Percentiles rank a stretch among this genome's conserved stretches.
phyloP scores from a whole-genome alignment of 208 protist species.

The Porcisia hertigi region DNA sequence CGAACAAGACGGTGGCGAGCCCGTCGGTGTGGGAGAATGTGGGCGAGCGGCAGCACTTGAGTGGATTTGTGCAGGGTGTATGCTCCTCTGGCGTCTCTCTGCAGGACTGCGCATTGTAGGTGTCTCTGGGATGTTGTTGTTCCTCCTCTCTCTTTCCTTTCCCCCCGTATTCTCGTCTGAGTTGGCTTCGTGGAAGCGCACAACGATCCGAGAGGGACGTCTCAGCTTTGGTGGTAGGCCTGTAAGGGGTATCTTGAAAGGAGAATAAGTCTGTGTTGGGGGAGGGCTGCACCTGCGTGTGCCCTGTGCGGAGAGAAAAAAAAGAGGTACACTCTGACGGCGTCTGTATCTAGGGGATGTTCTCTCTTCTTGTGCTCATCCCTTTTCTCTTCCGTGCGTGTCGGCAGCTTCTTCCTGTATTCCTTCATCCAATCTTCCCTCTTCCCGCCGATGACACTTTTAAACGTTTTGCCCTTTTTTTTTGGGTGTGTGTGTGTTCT shows the following conservation, averaged over 20 bases:
- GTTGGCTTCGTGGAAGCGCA: not conserved
- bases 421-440: not conserved
- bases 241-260: not conserved
- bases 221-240: conserved; percentile 14
- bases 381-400: not conserved
- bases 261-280: not conserved
- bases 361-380: not conserved
- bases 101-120: conserved; percentile 35
- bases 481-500: too few relatives aligned
- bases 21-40: conserved; percentile 29
- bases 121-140: not conserved
- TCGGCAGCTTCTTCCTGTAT: not conserved
- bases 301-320: not conserved
- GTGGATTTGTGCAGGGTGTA: conserved; percentile 62
- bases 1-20: conserved; percentile 32
- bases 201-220: conserved; percentile 6
- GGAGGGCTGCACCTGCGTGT: not conserved
- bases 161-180: too few relatives aligned
- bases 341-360: not conserved
- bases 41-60: conserved; percentile 33
- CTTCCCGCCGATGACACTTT: not conserved
- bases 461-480: too few relatives aligned
- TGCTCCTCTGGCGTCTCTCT: conserved; percentile 55
- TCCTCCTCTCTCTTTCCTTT: not conserved
- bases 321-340: not conserved